Base-by-base conservation (phyloP, 208 protist species). In the Trypanosoma vivax region DNA sequence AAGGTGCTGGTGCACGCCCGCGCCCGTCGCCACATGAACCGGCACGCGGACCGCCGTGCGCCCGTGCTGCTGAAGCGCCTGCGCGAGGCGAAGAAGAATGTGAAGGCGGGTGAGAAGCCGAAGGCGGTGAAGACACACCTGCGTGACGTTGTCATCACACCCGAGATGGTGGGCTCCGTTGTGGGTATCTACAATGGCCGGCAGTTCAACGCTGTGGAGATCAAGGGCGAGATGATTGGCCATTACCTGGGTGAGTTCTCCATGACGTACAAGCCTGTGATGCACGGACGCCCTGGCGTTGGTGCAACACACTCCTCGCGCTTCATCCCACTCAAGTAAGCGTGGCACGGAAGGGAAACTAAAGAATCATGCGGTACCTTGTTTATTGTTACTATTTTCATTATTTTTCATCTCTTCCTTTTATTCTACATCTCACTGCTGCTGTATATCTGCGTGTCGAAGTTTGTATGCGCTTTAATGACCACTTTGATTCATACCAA, bases 141-240 rank as follows among this genome's bases (percentile, higher is more conserved):
- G 40, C 87, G 98, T 68, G 89, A 99, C 77, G 99, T 99, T 77
- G 92, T 99, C 66, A 97, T 99, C 68, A 89, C 99, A 38, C 99
- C 99, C 52, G 96, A 99, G 79, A 99, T 99, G 98, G 98, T 99
- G 45, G 99, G 98, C 49, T 96, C 84, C 38, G 68, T 99, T 21
- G 88, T 99, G 58, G 98, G 93, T 75, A 92, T 99, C 49, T 99
- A 99, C 96, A 99, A 99, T 82, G 99, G 99, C 41, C 99, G 98
- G 76, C 67, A 76, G 58, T 99, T 99, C 90, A 98, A 93, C 73
- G 70, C 88, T 18, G 97, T 99, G 63, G 98, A 99, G 85, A 92
- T 99, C 76, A 99, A 99, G 86, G 92, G 97, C 62, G 97, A 99
- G 76, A 99, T 99, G 99, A 93, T 99, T 62, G 99, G 99, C 50